Evolutionary conservation across 1,139 yeast species (phyloP), one percentile per base, ranked within the genome.

Genomic region (Sugiyamaella neomexicana): DNA sequence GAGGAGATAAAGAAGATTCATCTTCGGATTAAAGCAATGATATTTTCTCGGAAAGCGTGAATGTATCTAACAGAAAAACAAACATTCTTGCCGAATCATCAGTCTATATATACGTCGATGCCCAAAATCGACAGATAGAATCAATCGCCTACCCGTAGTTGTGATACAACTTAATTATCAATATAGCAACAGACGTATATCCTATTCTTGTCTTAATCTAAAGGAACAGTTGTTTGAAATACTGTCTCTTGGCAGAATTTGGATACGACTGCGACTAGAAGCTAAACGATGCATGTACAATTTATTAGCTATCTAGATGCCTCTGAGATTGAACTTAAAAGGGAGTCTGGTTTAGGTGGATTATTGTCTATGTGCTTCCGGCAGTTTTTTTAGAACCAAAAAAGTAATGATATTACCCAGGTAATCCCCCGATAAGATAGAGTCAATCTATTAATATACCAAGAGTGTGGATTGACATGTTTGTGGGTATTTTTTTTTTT

Each of bases 1-100:
- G 47, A 56, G 52, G 25, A 57, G 40, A 46, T 51, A 52, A 38
- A 55, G 27, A 36, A 53, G 37, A 37, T 53, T 53, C 58, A 53
- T 57, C 55, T 46, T 45, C 43, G 51, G 46, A 27, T 39, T 25
- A 41, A 41, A 25, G 41, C 31, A 32, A 41, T 12, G 23, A 12
- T 27, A 27, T 27, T 27, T 27, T 27, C 12, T 12, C 27, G 13
- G 16, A 3, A 13, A 37, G n/a, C 23, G 15, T 5, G 15, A 37
- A 6, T 15, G 40, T 37, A 37, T 34, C 5, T 37, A 37, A 37
- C 8, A 37, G 5, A 5, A n/a, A 37, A 37, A 16, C 10, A 15
- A 37, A 15, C 40, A 32, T 32, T 37, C 6, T n/a, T 37, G n/a
- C 15, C 40, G 40, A 37, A 37, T 37, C 13, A 13, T 13, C 10